Evolutionary conservation across 176 grass and related monocot genomes (phyloP), one percentile per base, ranked within the genome.

Genomic region (Lolium multiflorum): DNA sequence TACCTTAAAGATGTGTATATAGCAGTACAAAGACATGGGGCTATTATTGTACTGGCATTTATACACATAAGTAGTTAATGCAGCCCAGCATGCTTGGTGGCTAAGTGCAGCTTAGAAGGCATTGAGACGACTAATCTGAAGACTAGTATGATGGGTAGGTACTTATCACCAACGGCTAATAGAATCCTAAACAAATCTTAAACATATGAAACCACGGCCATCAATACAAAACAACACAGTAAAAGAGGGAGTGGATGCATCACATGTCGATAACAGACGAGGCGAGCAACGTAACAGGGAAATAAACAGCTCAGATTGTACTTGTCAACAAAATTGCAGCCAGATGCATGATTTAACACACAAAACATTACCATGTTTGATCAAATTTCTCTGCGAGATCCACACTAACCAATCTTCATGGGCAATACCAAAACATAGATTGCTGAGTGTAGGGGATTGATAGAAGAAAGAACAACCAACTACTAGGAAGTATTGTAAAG

Each of bases 391-490:
- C 59, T 68, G 15, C 9, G 24, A 77, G 12, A 82, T 57, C 17
- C 38, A 39, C 66, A 69, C 60, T 48, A 82, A 56, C 58, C 28
- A 87, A 43, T 88, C n/a, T 44, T 56, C 69, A 87, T 76, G 58
- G 21, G n/a, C 22, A 57, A 77, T 70, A 77, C 37, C 18, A 69
- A 77, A 77, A 48, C 71, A 88, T 73, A 48, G 22, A 47, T 35
- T 21, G 56, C 35, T n/a, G 43, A 58, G 25, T 22, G 38, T 12
- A 38, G 9, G 1, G 9, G 9, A 18, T 16, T 7, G 72, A 48
- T 24, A 77, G 61, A 65, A 77, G 61, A 65, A 77, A 54, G 51
- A 82, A 82, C 6, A 43, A 13, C 39, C 7, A 57, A 7, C 78
- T 76, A 64, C 68, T 65, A 64, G 31, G n/a, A 35, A 35, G 59